A percentile compares a stretch with the other conserved stretches of the same genome.
These are phyloP conservation scores for Chytridium lagenaria DNA, from an alignment of 371 early-diverging fungal species.

Conservation along the genomic window DNA sequence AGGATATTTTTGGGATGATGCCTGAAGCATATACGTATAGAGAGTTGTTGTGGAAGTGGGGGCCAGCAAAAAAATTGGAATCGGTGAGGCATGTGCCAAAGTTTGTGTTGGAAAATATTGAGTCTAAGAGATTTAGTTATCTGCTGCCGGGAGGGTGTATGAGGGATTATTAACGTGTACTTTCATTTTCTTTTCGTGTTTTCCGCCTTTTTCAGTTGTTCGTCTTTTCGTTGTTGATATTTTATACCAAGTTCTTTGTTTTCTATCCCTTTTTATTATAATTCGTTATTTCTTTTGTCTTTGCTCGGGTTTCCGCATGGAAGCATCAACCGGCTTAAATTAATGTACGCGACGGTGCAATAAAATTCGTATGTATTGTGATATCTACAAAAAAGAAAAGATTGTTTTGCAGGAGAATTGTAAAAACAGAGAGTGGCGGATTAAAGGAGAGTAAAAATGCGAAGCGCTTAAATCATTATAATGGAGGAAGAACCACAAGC, in stretches of 20 bases:
- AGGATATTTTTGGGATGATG: slow-evolving; percentile 59
- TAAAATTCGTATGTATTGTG: too few species aligned
- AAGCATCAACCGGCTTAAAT: too few species aligned
- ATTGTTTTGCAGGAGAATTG: too few species aligned
- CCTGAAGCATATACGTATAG: slow-evolving; percentile 60
- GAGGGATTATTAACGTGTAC: slow-evolving; percentile 19
- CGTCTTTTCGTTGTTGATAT: background rate
- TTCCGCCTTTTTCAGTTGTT: background rate
- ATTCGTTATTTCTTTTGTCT: too few species aligned
- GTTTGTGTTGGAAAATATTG: slow-evolving; percentile 39
- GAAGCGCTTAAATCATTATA: too few species aligned
- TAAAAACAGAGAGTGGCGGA: too few species aligned
- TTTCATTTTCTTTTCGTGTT: background rate
- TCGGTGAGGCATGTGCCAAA: slow-evolving; percentile 51
- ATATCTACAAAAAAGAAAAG: too few species aligned
- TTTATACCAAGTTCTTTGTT: background rate
- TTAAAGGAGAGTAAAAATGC: too few species aligned
- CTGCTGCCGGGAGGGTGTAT: slow-evolving; percentile 62
- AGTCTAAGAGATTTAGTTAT: slow-evolving; percentile 46
- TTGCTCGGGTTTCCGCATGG: too few species aligned
- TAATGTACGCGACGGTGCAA: too few species aligned
- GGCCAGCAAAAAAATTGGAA: slow-evolving; percentile 41
- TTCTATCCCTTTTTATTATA: too few species aligned
- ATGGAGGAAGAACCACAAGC: too few species aligned
- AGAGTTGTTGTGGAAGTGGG: slow-evolving; percentile 54